These are phyloP conservation scores for Fusarium nodosum DNA, from an alignment of 2,329 filamentous ascomycete species.

Conservation along the genomic window DNA sequence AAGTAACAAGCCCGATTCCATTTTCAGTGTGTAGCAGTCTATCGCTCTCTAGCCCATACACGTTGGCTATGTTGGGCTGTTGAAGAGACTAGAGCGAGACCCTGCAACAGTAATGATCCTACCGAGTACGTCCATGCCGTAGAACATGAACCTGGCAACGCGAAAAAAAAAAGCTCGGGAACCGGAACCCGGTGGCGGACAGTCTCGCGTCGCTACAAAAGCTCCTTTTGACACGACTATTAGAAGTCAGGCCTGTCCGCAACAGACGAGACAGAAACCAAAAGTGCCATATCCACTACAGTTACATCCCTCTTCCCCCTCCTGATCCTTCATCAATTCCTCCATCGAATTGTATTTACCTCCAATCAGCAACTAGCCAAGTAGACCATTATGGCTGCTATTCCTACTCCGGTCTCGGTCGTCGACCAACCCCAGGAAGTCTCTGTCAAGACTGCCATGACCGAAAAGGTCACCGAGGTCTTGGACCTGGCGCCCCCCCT, in stretches of 20 bases:
- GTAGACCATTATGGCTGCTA: constrained; percentile 14
- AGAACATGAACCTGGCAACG: neutral
- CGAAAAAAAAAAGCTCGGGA: neutral
- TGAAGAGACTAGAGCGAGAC: neutral
- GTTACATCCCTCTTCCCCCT: constrained; percentile 1
- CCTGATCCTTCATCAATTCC: neutral
- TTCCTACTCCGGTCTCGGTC: constrained; percentile 5
- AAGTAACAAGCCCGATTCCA: constrained; percentile 1
- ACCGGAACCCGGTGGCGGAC: neutral
- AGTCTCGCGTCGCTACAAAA: neutral
- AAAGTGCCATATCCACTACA: constrained; percentile 5
- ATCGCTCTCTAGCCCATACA: neutral
- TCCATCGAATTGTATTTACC: neutral
- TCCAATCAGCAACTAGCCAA: neutral
- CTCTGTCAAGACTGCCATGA: constrained; percentile 1
- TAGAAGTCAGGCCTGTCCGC: constrained; percentile 17
- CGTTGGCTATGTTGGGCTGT: neutral
- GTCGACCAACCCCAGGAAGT: constrained; percentile 1
- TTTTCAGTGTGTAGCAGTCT: neutral
- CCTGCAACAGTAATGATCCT: neutral
- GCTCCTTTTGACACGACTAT: constrained; percentile 11
- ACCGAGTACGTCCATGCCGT: neutral
- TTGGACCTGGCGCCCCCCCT: constrained; percentile 24
- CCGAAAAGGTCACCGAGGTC: constrained; percentile 3
- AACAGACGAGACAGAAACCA: neutral